Evolutionary conservation across 495 filamentous ascomycete species (phyloP), one percentile per base, ranked within the genome.

Genomic region (Pyronema omphalodes): DNA sequence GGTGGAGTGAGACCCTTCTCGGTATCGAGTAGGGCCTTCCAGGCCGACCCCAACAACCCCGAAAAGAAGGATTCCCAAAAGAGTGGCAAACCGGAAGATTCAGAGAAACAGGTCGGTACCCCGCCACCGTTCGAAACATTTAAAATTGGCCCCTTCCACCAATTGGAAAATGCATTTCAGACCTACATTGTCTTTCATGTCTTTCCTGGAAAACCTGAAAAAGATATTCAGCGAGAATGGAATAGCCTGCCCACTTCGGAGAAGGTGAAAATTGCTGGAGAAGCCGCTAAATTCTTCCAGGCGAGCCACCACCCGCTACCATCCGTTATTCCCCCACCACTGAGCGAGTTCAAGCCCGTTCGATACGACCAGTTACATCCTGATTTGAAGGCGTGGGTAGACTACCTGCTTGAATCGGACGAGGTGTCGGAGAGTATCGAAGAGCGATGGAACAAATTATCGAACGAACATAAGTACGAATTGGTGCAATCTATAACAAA

Each of bases 301-400:
- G 23, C 23, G 23, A 29, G 2, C 23, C 1, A 29, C 23, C 23
- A 29, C 23, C 47, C 47, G 18, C 47, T 34, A 12, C 47, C 47
- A 12, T 11, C 8, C 23, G 47, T 35, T 23, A 9, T 35, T 34
- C 50, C 50, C 3, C 50, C 50, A 19, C 50, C 50, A n/a, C 2
- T 18, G 8, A 33, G 19, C 7, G 50, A 52, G 12, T 52, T 52
- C 12, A 52, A 52, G 37, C 50, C 50, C 9, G 50, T 52, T 15
- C 50, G 35, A 12, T 52, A 43, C 15, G 37, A 52, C 7, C 50
- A 52, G 19, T n/a, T 52, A 7, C 35, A 52, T 19, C 50, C 50
- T 9, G 50, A 23, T 17, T 3, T 8, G 50, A 9, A 23, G 18
- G 19, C 1, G 11, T 43, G 35, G 35, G 18, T 52, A 9, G 34